These are phyloP conservation scores for Fraxinus excelsior DNA, from an alignment of 257 asterid species.

Conservation along the genomic window DNA sequence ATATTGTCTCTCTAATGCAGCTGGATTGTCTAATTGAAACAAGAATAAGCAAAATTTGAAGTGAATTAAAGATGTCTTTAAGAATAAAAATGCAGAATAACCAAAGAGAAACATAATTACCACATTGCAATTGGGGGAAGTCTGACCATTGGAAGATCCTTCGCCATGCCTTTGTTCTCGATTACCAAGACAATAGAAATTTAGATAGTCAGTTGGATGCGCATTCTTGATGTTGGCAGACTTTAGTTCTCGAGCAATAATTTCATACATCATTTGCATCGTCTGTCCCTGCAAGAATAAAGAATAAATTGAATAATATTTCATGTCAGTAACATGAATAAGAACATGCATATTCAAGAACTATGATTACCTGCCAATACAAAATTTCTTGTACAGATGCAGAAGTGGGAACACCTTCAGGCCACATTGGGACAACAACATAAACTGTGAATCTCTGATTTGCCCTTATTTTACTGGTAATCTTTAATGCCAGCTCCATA, in stretches of 20 bases:
- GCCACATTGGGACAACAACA: conserved; percentile 93
- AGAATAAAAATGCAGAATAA: neutral
- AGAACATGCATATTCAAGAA: neutral
- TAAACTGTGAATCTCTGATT: conserved; percentile 80
- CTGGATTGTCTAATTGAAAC: neutral
- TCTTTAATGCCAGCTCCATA: conserved; percentile 85
- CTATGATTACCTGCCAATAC: conserved; percentile 78
- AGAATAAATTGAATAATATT: conserved; percentile 8
- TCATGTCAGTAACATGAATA: neutral
- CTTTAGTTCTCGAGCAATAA: conserved; percentile 44
- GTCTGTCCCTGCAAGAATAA: conserved; percentile 56
- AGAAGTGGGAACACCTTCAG: conserved; percentile 85
- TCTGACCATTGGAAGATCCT: conserved; percentile 24
- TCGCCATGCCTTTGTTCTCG: conserved; percentile 42
- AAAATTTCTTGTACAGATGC: conserved; percentile 92
- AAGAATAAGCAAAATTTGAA: neutral
- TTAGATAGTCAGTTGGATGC: conserved; percentile 47
- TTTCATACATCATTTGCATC: conserved; percentile 55
- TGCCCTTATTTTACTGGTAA: conserved; percentile 78
- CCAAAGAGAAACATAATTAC: conserved; percentile 29
- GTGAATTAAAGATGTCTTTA: neutral
- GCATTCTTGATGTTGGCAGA: conserved; percentile 32
- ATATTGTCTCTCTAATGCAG: neutral
- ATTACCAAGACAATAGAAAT: conserved; percentile 58
- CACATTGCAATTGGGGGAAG: conserved; percentile 35